Conservation (phyloP, 2,329 filamentous ascomycete species). For the Monosporascus sp. region DNA sequence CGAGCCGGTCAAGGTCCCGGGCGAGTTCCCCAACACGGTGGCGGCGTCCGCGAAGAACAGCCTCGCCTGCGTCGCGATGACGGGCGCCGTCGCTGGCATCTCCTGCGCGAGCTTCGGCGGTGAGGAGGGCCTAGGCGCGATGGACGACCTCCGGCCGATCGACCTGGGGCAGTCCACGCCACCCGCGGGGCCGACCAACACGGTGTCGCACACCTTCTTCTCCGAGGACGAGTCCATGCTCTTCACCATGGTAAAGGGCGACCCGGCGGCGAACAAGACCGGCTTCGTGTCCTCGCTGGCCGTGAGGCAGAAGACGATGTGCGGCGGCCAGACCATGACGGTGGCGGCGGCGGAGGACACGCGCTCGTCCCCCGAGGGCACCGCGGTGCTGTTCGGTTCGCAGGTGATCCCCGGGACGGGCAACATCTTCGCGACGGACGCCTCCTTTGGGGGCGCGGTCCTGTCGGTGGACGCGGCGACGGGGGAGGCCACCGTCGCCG, state of each 20-base stretch:
- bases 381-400: constrained; percentile 53
- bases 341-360: constrained; percentile 22
- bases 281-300: constrained; percentile 52
- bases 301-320: constrained; percentile 26
- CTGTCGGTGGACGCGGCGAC: constrained; percentile 35
- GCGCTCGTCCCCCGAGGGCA: constrained; percentile 45
- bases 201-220: constrained; percentile 57
- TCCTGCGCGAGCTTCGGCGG: constrained; percentile 18
- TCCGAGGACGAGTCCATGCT: constrained; percentile 47
- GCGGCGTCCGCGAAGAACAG: constrained; percentile 38
- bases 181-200: constrained; percentile 52
- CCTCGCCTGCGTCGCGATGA: constrained; percentile 31
- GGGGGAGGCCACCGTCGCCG: constrained; percentile 28
- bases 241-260: constrained; percentile 56
- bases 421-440: constrained; percentile 51
- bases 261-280: constrained; percentile 47
- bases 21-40: constrained; percentile 50
- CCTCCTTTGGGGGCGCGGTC: constrained; percentile 51
- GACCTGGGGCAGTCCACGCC: constrained; percentile 53
- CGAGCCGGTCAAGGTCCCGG: constrained; percentile 37
- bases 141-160: constrained; percentile 43
- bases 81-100: constrained; percentile 29
- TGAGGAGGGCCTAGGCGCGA: constrained; percentile 31
- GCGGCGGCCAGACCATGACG: neutral
- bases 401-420: constrained; percentile 37